A percentile compares a stretch with the other conserved stretches of the same genome.
These are phyloP conservation scores for Wallacemonas sp. DNA, from an alignment of 208 protist species.

Conservation along the genomic window DNA sequence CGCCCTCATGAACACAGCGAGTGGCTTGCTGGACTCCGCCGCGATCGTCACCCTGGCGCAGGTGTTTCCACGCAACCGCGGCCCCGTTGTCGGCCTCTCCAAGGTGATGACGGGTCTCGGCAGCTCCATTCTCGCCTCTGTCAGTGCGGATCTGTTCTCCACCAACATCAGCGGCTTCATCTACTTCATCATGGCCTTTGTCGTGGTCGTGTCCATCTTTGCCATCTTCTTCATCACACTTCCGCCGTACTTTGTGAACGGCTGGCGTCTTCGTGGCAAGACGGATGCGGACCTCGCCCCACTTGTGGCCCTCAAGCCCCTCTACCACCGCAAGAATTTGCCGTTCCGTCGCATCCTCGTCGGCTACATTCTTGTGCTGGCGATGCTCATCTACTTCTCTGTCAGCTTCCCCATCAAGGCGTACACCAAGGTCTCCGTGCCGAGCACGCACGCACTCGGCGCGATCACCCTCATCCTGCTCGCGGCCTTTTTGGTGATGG, in stretches of 20 bases:
- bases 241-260: conserved; percentile 64
- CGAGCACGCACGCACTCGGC: conserved; percentile 31
- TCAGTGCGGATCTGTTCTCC: conserved; percentile 50
- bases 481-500: conserved; percentile 39
- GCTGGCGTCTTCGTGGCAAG: conserved; percentile 52
- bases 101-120: conserved; percentile 76
- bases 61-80: conserved; percentile 67
- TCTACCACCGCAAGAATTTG: conserved; percentile 55
- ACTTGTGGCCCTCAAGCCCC: conserved; percentile 32
- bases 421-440: conserved; percentile 34
- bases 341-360: conserved; percentile 46
- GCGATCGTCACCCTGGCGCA: conserved; percentile 52
- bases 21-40: conserved; percentile 50
- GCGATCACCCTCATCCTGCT: conserved; percentile 45
- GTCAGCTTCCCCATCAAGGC: conserved; percentile 45
- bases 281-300: conserved; percentile 35
- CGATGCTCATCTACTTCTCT: conserved; percentile 57
- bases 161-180: conserved; percentile 58
- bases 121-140: conserved; percentile 57
- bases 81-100: conserved; percentile 50
- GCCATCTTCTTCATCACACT: conserved; percentile 37
- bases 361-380: conserved; percentile 46
- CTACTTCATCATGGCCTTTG: conserved; percentile 69
- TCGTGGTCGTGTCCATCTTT: conserved; percentile 30
- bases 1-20: conserved; percentile 58